Evolutionary conservation across 306 rosid species (phyloP), one percentile per base, ranked within the genome.

Genomic region (Phaseolus lunatus): DNA sequence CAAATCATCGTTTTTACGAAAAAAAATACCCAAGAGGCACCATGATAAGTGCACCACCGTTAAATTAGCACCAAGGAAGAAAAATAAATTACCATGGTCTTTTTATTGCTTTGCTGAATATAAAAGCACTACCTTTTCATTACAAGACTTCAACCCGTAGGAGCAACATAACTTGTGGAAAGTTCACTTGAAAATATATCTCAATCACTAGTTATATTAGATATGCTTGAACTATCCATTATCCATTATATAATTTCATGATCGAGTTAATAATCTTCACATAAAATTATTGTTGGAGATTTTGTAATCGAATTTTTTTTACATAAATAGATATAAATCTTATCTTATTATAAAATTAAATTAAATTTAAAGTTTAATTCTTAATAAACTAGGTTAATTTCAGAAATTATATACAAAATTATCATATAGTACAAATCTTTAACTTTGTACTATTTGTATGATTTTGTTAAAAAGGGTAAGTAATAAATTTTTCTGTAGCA

Each of bases 1-100:
- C 72, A 24, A 72, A 78, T 78, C n/a, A 72, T 77, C 52, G 18
- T 43, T 47, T 47, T 35, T 22, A 14, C 37, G 59, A 37, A 78
- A 56, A 12, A 56, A 5, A 58, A 66, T 31, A 4, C 52, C 15
- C 49, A 19, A 57, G 16, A 19, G 31, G 19, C 19, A 15, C 13
- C 5, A 22, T 57, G 31, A 68, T 56, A 35, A 63, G 33, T 49
- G 73, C 70, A 52, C 57, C 0, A 8, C 56, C 64, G 23, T 22
- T 62, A 22, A 15, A 58, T 78, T 66, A 67, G 47, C 69, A 54
- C 59, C 54, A n/a, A 23, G 11, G 67, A 58, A 48, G 35, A 23
- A 53, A 67, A 74, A 33, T 31, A 31, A 20, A 41, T 19, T 22
- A 67, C 37, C 16, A 43, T 3, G 1, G 1, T 22, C 5, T 23